Evolutionary conservation across 1,284 basidiomycete species (phyloP), one percentile per base, ranked within the genome.

Genomic region (Vanrija humicola): DNA sequence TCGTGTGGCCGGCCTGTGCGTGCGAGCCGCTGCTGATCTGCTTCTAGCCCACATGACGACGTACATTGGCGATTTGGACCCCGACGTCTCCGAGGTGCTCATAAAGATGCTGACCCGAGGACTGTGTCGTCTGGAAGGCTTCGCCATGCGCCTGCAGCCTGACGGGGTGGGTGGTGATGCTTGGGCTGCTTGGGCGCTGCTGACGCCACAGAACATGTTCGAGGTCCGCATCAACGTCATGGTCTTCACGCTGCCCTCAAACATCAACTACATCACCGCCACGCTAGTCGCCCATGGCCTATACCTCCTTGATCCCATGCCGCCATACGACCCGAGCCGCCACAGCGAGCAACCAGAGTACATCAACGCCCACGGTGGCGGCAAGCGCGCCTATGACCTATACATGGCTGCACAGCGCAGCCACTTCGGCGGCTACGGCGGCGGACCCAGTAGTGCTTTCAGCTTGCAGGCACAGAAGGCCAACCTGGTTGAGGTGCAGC

Each of bases 171-270:
- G 77, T 70, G 2, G 21, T 23, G 21, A 23, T 23, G 12, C 15
- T n/a, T 43, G 50, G 47, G 1, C 3, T 23, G 5, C 3, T 3
- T 7, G 14, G n/a, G 28, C 23, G 26, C 38, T 12, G 38, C 51
- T 49, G 39, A 48, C 56, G 28, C 43, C 26, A 44, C 29, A 67
- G 63, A 62, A 60, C 12, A 64, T 63, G 50, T 73, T 69, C 61
- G 66, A 70, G 39, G 64, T 70, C 43, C 84, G 87, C 25, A 80
- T 98, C 44, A 87, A 89, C 69, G 82, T 97, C 69, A 83, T 97
- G 29, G 83, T 97, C 28, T 96, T 91, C 75, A 94, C 92, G 14
- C 88, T 90, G 6, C 93, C 93, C 64, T 88, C 90, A 38, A 93
- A 96, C 73, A 86, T 97, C 59, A 77, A 81, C 18, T 84, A 87